Percentiles rank a stretch among this genome's conserved stretches.
phyloP scores from a whole-genome alignment of 768 basidiomycete genomes.

The Albatrellus ellisii region DNA sequence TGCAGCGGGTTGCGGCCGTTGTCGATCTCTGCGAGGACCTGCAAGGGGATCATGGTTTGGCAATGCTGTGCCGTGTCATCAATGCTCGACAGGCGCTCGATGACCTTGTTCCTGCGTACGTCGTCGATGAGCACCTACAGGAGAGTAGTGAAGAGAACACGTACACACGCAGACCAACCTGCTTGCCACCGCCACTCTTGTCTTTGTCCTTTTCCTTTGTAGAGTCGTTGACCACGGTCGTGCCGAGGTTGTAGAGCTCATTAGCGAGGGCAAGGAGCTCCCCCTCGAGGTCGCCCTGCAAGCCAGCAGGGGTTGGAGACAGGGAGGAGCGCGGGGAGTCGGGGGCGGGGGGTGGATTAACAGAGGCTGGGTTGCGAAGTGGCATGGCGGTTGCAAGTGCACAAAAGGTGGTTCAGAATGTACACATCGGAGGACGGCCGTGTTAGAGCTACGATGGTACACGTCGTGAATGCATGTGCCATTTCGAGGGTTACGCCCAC shows the following conservation, averaged over 20 bases:
- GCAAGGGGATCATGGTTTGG: conserved; percentile 56
- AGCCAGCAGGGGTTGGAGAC: conserved; percentile 54
- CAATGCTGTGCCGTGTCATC: conserved; percentile 56
- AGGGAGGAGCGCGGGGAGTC: conserved; percentile 63
- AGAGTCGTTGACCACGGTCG: conserved; percentile 72
- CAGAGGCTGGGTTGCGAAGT: conserved; percentile 4
- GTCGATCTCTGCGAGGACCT: conserved; percentile 70
- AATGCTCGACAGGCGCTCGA: conserved; percentile 49
- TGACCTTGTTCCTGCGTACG: conserved; percentile 52
- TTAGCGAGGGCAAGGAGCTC: conserved; percentile 69
- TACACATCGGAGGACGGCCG: too few relatives aligned
- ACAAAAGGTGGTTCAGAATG: background rate
- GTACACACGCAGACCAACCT: conserved; percentile 67
- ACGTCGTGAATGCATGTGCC: too few relatives aligned
- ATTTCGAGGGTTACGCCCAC: too few relatives aligned
- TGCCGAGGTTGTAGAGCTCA: conserved; percentile 68
- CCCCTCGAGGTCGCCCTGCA: conserved; percentile 63
- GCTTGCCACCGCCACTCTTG: conserved; percentile 50
- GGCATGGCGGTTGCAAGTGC: conserved; percentile 2
- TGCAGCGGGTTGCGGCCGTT: conserved; percentile 71
- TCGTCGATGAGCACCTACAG: background rate
- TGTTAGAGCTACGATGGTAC: too few relatives aligned
- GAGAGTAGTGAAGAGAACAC: conserved; percentile 14
- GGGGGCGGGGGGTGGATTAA: conserved; percentile 29
- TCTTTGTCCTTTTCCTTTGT: conserved; percentile 68